Evolutionary conservation across 2,329 filamentous ascomycete genomes (phyloP), one percentile per base, ranked within the genome.

Genomic region (Diaporthe ampelina): DNA sequence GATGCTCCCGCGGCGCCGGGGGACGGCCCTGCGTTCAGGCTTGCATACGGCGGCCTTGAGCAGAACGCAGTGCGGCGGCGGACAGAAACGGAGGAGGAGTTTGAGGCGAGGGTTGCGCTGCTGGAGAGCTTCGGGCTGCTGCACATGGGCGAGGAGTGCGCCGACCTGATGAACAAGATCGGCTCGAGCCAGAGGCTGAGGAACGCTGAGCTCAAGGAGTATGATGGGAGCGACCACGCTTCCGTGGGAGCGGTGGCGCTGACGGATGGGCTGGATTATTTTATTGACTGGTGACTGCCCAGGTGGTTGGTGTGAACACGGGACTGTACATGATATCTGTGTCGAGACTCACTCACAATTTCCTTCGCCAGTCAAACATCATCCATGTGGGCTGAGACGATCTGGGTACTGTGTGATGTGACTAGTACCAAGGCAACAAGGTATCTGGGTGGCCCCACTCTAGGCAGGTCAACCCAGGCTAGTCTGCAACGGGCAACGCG

Each of bases 221-320:
- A 79, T 45, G 73, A 26, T 3, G 78, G 78, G 17, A 75, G 77
- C 70, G 79, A 79, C 29, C 78, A 80, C 61, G 77, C 77, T 0
- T 75, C 74, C 0, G 76, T 78, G 26, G 78, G 73, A 1, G 76
- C 76, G 19, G 76, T 76, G 26, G 77, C 77, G 17, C 65, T 80
- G 68, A 73, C 76, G 24, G 78, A 79, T 65, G 79, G 78, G 32
- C 74, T 79, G 26, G 70, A 73, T 26, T 79, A 80, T 58, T 80
- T 79, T 63, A 68, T 77, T 11, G 77, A 78, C 61, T 79, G 77
- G 76, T 78, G 65, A 61, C 71, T 19, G 40, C 9, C 35, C 37
- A 13, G 37, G 13, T 40, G 43, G 4, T 21, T 45, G 15, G n/a
- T 43, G n/a, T 21, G 45, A 52, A 52, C 13, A 26, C 13, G 21